A percentile compares a stretch with the other conserved stretches of the same genome.
Conservation (phyloP, 2,329 filamentous ascomycete genomes). For the Fragosphaeria purpurea region DNA sequence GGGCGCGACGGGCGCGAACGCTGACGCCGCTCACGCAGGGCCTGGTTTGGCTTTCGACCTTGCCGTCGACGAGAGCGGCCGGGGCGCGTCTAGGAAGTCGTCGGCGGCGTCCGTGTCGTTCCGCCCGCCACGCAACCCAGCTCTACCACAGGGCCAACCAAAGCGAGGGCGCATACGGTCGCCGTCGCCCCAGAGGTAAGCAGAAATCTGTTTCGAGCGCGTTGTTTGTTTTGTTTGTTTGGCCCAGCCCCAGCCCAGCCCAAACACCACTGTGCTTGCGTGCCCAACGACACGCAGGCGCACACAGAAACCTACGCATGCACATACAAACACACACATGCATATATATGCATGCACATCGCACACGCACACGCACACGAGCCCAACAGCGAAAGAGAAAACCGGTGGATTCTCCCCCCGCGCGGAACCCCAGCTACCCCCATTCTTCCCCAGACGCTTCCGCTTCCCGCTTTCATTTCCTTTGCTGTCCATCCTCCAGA, state of each 20-base stretch:
- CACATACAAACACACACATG: too few species aligned
- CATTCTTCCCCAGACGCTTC: neutral
- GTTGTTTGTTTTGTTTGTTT: too few species aligned
- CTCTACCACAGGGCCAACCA: slow-evolving; percentile 37
- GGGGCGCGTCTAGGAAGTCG: slow-evolving; percentile 30
- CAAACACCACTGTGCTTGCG: too few species aligned
- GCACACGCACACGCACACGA: neutral
- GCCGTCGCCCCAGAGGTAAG: slow-evolving; percentile 40
- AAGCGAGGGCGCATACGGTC: slow-evolving; percentile 35
- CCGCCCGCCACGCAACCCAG: slow-evolving; percentile 31
- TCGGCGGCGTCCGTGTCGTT: slow-evolving; percentile 41
- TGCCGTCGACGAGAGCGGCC: slow-evolving; percentile 22
- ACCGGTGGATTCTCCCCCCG: neutral
- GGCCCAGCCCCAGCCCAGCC: too few species aligned
- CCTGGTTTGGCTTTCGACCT: slow-evolving; percentile 19
- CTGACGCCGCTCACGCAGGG: neutral
- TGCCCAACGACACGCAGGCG: too few species aligned
- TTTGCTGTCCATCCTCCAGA: too few species aligned
- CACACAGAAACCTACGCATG: too few species aligned
- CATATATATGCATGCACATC: neutral
- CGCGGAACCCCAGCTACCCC: neutral
- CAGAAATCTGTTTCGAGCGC: neutral
- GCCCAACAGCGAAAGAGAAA: too few species aligned
- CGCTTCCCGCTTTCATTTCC: neutral
- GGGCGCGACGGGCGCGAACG: neutral